A percentile compares a stretch with the other conserved stretches of the same genome.
Conservation (phyloP, 768 basidiomycete species). For the Russula earlei region DNA sequence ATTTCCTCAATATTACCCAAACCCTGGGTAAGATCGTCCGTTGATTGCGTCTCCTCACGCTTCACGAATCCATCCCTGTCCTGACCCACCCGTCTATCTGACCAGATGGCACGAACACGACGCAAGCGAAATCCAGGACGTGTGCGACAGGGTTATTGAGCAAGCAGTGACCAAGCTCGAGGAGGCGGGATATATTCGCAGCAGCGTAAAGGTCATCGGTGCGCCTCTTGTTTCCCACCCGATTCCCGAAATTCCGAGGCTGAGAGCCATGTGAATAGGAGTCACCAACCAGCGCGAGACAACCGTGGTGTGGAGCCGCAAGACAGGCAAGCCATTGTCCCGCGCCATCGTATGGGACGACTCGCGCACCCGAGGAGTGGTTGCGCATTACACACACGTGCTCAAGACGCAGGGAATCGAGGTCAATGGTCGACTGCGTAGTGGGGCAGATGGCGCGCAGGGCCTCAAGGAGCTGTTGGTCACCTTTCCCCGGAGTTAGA, state of each 20-base stretch:
- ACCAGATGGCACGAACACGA: conserved; percentile 94
- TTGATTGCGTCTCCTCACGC: neutral
- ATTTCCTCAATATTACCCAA: conserved; percentile 88
- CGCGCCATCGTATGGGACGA: conserved; percentile 95
- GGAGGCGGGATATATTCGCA: conserved; percentile 62
- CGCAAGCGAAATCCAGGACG: conserved; percentile 67
- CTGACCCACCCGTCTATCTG: neutral
- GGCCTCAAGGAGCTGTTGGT: conserved; percentile 60
- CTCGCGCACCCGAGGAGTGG: conserved; percentile 78
- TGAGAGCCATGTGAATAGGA: conserved; percentile 35
- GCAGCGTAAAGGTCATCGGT: conserved; percentile 90
- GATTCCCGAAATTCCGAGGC: conserved; percentile 1
- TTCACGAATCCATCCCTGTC: neutral
- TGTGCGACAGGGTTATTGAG: conserved; percentile 67
- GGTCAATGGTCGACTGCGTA: conserved; percentile 56
- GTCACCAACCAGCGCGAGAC: conserved; percentile 99
- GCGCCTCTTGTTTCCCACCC: conserved; percentile 23
- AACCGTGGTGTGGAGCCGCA: conserved; percentile 84
- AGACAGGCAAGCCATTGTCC: conserved; percentile 82
- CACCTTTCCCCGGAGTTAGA: neutral
- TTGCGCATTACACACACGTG: conserved; percentile 69
- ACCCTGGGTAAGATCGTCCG: conserved; percentile 58
- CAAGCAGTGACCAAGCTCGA: conserved; percentile 64
- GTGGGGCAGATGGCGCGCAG: conserved; percentile 58
- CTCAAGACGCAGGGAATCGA: conserved; percentile 69